A percentile compares a stretch with the other conserved stretches of the same genome.
These are phyloP conservation scores for Penicillium brasilianum DNA, from an alignment of 2,329 filamentous ascomycete species.

Conservation along the genomic window DNA sequence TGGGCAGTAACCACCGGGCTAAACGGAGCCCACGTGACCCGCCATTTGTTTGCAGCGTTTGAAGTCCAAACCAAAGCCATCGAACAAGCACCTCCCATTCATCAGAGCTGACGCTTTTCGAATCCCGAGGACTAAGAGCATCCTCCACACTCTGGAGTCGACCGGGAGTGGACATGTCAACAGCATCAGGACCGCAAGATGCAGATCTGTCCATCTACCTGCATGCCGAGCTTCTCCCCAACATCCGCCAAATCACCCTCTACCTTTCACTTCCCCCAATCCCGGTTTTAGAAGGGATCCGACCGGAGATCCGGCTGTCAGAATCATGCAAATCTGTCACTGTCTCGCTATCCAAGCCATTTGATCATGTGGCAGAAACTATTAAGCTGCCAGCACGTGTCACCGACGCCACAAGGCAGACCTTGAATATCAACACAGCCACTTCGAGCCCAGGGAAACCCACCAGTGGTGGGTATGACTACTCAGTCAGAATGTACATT, in stretches of 20 bases:
- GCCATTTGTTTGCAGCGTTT: constrained; percentile 4
- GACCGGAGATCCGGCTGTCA: constrained; percentile 37
- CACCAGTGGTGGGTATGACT: constrained; percentile 44
- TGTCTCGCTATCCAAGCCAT: constrained; percentile 41
- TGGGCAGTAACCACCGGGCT: neutral
- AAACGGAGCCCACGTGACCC: neutral
- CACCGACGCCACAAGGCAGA: constrained; percentile 33
- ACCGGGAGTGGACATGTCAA: constrained; percentile 11
- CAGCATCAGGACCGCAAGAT: constrained; percentile 1
- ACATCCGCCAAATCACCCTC: constrained; percentile 65
- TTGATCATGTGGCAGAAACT: constrained; percentile 38
- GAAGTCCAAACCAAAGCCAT: neutral
- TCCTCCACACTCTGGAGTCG: neutral
- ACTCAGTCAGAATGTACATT: constrained; percentile 60
- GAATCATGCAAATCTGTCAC: constrained; percentile 43
- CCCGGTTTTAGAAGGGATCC: constrained; percentile 14
- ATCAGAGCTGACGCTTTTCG: neutral
- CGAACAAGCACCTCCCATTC: neutral
- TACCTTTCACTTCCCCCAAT: constrained; percentile 54
- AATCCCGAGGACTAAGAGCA: neutral
- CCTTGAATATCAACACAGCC: constrained; percentile 22
- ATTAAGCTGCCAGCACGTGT: constrained; percentile 56
- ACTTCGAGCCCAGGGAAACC: constrained; percentile 13
- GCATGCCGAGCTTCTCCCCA: constrained; percentile 65
- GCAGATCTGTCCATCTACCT: constrained; percentile 44